Evolutionary conservation across 768 basidiomycete genomes (phyloP).

Genomic region (Hericium alpestre): DNA sequence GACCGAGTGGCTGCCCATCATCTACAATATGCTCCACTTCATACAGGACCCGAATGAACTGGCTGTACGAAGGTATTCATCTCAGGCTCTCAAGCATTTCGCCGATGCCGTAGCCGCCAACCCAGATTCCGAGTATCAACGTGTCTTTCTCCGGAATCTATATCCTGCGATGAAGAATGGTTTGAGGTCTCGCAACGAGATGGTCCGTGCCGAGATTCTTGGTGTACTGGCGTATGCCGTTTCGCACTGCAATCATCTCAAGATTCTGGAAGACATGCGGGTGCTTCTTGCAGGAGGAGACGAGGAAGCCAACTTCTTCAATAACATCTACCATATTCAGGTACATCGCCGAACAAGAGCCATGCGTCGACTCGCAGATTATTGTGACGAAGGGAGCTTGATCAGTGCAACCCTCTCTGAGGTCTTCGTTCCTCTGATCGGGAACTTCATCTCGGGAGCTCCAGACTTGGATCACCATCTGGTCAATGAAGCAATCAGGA

Average conservation of each 20-base stretch:
- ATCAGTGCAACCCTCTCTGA: conserved; percentile 64
- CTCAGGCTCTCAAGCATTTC: conserved; percentile 67
- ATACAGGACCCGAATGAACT: conserved; percentile 87
- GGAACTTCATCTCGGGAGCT: conserved; percentile 62
- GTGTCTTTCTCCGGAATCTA: conserved; percentile 51
- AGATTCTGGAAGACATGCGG: conserved; percentile 66
- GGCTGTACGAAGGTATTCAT: conserved; percentile 73
- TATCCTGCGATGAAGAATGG: conserved; percentile 74
- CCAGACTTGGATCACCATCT: conserved; percentile 71
- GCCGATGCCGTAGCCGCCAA: conserved; percentile 46
- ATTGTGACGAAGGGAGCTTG: conserved; percentile 54
- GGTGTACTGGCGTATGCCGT: conserved; percentile 71
- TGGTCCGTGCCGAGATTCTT: conserved; percentile 79
- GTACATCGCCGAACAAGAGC: conserved; percentile 82
- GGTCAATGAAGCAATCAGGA: conserved; percentile 77
- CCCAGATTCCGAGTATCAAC: conserved; percentile 34
- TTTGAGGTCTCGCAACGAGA: conserved; percentile 68
- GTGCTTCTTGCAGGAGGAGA: conserved; percentile 78
- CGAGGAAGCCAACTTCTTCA: conserved; percentile 93
- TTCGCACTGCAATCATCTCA: conserved; percentile 46
- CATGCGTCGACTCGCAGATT: conserved; percentile 72
- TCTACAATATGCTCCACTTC: conserved; percentile 76
- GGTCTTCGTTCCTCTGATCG: conserved; percentile 79
- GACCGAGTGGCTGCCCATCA: conserved; percentile 62
- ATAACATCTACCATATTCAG: conserved; percentile 91